These are phyloP conservation scores for Pseudonitzschia multiseries DNA, from an alignment of 108 stramenopile genomes.

Conservation along the genomic window DNA sequence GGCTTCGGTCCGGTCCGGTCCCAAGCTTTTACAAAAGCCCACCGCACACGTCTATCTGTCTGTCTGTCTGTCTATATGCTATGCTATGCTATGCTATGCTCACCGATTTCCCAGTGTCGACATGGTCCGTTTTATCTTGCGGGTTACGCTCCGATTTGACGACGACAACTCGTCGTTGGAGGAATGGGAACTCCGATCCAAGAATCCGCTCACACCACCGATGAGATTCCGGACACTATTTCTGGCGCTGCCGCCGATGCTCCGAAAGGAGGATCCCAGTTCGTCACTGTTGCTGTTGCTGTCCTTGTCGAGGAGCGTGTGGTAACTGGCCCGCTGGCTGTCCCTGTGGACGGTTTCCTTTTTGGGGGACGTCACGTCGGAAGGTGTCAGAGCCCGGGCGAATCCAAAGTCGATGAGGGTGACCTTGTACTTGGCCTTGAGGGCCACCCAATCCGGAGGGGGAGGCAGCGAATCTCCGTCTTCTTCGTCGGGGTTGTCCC, in stretches of 20 bases:
- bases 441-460: constrained; percentile 16
- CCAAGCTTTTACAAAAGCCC: too few relatives aligned
- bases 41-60: too few relatives aligned
- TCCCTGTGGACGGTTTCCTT: constrained; percentile 12
- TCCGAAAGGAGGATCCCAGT: neutral
- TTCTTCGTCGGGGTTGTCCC: constrained; percentile 23
- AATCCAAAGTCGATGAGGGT: constrained; percentile 84
- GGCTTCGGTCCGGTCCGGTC: too few relatives aligned
- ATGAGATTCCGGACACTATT: neutral
- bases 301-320: neutral
- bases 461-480: neutral
- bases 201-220: neutral
- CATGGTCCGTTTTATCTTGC: constrained; percentile 19
- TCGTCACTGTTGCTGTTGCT: neutral
- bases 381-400: constrained; percentile 56
- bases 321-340: neutral
- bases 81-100: too few relatives aligned
- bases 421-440: constrained; percentile 46
- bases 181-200: neutral
- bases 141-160: neutral
- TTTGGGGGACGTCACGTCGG: constrained; percentile 33
- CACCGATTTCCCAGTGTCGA: constrained; percentile 51
- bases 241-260: neutral
- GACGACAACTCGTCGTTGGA: neutral
- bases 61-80: too few relatives aligned